phyloP scores from a whole-genome alignment of 2,329 filamentous ascomycete species.

The Aspergillus candidus region DNA sequence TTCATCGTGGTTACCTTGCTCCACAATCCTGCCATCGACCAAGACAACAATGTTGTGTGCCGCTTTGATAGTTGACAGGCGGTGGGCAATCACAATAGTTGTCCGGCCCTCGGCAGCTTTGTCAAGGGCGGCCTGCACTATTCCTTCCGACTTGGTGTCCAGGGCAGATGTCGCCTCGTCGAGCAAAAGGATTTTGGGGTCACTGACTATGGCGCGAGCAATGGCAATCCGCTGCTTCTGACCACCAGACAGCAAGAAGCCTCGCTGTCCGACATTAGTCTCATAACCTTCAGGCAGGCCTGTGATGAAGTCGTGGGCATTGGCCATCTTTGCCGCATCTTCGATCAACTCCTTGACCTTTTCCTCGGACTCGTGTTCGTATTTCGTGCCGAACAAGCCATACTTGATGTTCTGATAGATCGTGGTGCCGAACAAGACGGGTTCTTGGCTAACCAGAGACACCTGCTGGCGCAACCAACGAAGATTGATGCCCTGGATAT shows the following conservation, averaged over 20 bases:
- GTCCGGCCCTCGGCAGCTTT: conserved; percentile 79
- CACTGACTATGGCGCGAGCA: conserved; percentile 79
- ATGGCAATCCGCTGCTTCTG: conserved; percentile 98
- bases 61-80: conserved; percentile 86
- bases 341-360: conserved; percentile 65
- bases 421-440: conserved; percentile 79
- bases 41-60: conserved; percentile 97
- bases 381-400: conserved; percentile 77
- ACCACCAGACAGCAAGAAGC: conserved; percentile 85
- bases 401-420: conserved; percentile 88
- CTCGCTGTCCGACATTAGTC: conserved; percentile 91
- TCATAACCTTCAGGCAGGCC: conserved; percentile 81
- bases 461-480: conserved; percentile 90
- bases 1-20: conserved; percentile 82
- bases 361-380: conserved; percentile 63
- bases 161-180: conserved; percentile 93
- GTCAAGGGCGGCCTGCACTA: conserved; percentile 89
- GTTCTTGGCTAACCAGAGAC: conserved; percentile 87
- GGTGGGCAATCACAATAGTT: conserved; percentile 93
- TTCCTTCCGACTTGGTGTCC: conserved; percentile 89
- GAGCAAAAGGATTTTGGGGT: conserved; percentile 85
- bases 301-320: conserved; percentile 87
- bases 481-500: conserved; percentile 75
- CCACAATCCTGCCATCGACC: conserved; percentile 74
- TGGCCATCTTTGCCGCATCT: conserved; percentile 80